Evolutionary conservation across 1,284 basidiomycete species (phyloP), one percentile per base, ranked within the genome.

Genomic region (Erythrobasidium hasegawianum): DNA sequence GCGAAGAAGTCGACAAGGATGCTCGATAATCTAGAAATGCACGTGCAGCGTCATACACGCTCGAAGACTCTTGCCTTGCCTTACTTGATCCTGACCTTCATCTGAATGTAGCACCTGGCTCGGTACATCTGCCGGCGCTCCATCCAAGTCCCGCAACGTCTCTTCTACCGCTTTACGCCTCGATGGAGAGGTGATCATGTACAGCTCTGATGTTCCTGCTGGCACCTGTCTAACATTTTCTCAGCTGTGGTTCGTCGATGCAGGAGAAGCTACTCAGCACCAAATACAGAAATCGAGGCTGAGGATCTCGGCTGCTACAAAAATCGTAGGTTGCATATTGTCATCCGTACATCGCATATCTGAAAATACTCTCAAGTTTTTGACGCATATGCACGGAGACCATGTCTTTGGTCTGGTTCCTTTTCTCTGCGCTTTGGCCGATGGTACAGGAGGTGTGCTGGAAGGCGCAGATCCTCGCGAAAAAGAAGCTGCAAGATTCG

Each of bases 361-460:
- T n/a, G n/a, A n/a, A n/a, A n/a, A n/a, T n/a, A n/a, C n/a, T n/a
- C n/a, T n/a, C n/a, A n/a, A 65, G 62, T 92, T 94, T 77, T 81
- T 94, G 64, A 94, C 92, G 0, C 92, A 94, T 74, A 86, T 94
- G 85, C 92, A 95, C 74, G 84, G 88, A 84, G 88, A 91, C 77
- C 89, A 93, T 77, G 82, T 85, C 41, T 85, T 90, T 81, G 90
- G 90, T 8, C 80, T 90, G 24, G 83, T 88, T 24, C 85, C 88
- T 1, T 79, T 93, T 52, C 79, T 93, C 59, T 82, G 86, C 47
- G 85, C 67, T 16, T 27, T 68, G 16, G 67, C 58, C 41, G 60
- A 68, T 59, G 49, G 70, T 47, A 61, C 71, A 70, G 67, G 67
- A 13, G 29, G 59, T 43, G 59, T 68, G 3, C 10, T 57, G 20